Conservation (phyloP, 2,329 filamentous ascomycete genomes). For the Aspergillus pseudonomiae region DNA sequence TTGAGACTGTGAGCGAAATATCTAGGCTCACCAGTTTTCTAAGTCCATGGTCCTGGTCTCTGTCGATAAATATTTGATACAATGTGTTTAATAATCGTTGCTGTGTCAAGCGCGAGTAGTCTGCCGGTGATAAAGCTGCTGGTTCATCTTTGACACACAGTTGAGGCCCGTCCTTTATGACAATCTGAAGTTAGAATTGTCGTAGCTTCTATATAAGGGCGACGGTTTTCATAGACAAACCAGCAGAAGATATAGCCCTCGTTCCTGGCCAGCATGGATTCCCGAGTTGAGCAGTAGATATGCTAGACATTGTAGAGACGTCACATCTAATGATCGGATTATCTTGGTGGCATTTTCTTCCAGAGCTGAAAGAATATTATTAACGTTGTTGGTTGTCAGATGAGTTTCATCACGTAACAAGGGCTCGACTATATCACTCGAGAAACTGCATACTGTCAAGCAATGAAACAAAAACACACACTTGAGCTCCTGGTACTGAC, state of each 20-base stretch:
- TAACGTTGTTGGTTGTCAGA: not conserved
- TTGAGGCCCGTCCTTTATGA: constrained; percentile 16
- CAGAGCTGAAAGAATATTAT: constrained; percentile 9
- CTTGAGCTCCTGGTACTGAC: not conserved
- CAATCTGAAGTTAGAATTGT: constrained; percentile 9
- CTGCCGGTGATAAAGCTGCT: not conserved
- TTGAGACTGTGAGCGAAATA: not conserved
- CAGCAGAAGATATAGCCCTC: constrained; percentile 22
- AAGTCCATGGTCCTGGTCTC: not conserved
- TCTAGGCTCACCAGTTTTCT: constrained; percentile 24
- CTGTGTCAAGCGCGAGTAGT: constrained; percentile 1
- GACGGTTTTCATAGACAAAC: constrained; percentile 8
- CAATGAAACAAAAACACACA: not conserved
- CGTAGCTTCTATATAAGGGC: no score
- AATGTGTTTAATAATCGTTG: constrained; percentile 7
- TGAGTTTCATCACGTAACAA: constrained; percentile 6
- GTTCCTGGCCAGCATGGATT: constrained; percentile 8
- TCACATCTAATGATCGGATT: constrained; percentile 9
- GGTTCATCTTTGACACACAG: not conserved
- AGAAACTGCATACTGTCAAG: constrained; percentile 5
- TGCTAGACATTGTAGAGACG: constrained; percentile 17
- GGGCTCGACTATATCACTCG: constrained; percentile 8
- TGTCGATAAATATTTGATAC: constrained; percentile 15
- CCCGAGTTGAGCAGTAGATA: constrained; percentile 20
- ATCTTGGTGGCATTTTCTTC: constrained; percentile 1